Evolutionary conservation across 345 rosid species (phyloP), one percentile per base, ranked within the genome.

Genomic region (Euclidium syriacum): DNA sequence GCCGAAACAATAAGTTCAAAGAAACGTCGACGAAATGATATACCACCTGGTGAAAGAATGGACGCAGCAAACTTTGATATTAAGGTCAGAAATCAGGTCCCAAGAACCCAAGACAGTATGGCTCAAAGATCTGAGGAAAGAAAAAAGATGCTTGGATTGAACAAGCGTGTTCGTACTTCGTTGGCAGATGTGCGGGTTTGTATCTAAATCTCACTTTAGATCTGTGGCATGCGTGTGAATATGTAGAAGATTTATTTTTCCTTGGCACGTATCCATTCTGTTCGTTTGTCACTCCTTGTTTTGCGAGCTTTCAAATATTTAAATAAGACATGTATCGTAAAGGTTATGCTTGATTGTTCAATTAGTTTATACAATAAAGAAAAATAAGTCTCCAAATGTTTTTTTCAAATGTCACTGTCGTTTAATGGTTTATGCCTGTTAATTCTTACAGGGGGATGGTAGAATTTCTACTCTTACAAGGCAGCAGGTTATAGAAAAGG

Each of bases 111-210:
- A 41, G 96, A 85, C 15, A 23, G 61, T 62, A 72, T 79, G 75
- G 73, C 62, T 64, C 95, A 80, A 65, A 87, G 86, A 71, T 63
- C 71, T 42, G 96, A 90, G 68, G 87, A 94, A 59, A 90, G 82
- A 65, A 68, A 84, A 29, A 94, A 87, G 78, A 79, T 59, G 75
- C 71, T 64, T 81, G 96, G 88, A 58, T 74, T 80, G 72, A 82
- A 83, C 66, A 94, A 87, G 75, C 96, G 96, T 66, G 78, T 74
- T 69, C 90, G 92, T 35, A 74, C 88, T 0, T 49, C 88, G 52
- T 71, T 78, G 42, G 79, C 78, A 30, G 96, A 87, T 77, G 67
- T 81, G 76, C 86, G 80, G 99, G 97, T 89, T 77, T 77, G 91
- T 85, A 49, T 66, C 62, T 75, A 54, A 32, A 32, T 62, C 30